Base-by-base conservation (phyloP, 768 basidiomycete genomes). In the Suillus paluster region DNA sequence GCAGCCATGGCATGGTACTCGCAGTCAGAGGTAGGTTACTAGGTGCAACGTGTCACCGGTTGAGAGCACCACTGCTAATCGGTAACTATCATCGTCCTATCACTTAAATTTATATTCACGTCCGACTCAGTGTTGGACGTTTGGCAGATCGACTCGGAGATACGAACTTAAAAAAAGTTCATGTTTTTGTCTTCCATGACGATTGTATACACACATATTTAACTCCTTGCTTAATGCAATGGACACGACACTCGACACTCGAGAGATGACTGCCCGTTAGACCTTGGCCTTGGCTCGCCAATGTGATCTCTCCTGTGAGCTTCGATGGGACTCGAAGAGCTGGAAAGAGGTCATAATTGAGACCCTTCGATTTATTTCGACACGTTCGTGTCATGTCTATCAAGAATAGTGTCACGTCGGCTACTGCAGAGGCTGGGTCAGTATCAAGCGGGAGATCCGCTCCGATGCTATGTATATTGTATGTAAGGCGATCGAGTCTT, bases 1-100 rank as follows among this genome's bases (percentile, higher is more conserved):
- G 33, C 53, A 4, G 27, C 49, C 58, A 59, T 59, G 12, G 21
- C 58, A 59, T 59, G 12, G 21, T 57, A 39, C 25, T 27, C 25
- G 54, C 17, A 55, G 54, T 39, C 17, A 21, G 21, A 38, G 36
- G 54, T 12, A 39, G 6, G 21, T 55, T 55, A 39, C 54, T 55
- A 55, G 23, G 38, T 23, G 5, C 17, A 25, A 27, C 38, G 19
- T 17, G 11, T 52, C 33, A 23, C 50, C 34, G 30, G n/a, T 34
- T 53, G 36, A 49, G 11, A 38, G 53, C 38, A 25, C 53, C 53
- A 25, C 17, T 17, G 38, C 21, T 17, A 10, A 38, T 54, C 23
- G 34, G 36, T 45, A 45, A 45, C 45, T 10, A 45, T 45, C 45
- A 45, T 45, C 10, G n/a, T n/a, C 44, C 23, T 21, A 45, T n/a